Evolutionary conservation across 2,329 filamentous ascomycete genomes (phyloP), one percentile per base, ranked within the genome.

Genomic region (Penicillium occitanis): DNA sequence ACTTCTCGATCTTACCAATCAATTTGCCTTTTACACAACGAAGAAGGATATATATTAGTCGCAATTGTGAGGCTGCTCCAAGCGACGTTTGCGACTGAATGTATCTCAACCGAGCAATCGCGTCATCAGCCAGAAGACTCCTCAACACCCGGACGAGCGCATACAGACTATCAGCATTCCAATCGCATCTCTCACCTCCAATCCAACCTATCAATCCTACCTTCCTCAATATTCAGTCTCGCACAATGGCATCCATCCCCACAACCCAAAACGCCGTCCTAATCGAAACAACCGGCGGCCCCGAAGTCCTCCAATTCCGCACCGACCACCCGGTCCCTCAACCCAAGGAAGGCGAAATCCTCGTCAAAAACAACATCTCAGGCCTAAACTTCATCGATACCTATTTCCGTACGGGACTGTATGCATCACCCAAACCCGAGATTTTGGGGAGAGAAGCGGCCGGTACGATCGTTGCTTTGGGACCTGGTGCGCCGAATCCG

Each of bases 371-470:
- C 78, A 87, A 89, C 69, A 91, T 86, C 75, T 84, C 90, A 59
- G 93, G 93, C 67, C 82, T 97, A 68, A 97, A 97, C 80, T 97
- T 86, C 80, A 96, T 97, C 10, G 93, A 97, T 79, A 96, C 86
- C 46, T 96, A 97, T 80, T 96, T 93, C 85, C 92, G 93, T 76
- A 88, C 86, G 13, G 93, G 93, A 11, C 86, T 96, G 61, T 97
- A 97, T 83, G 81, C 88, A 0, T 84, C 90, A 0, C 76, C 81
- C 1, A 87, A 91, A 71, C 93, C 93, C 4, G 85, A 91, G 72
- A 88, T 89, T 61, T 88, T 94, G 22, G 93, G 93, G 68, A 89
- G 90, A 72, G 93, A 97, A 81, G 91, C 85, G 67, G 85, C 87
- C 66, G 93, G 93, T 68, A 88, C 85, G 48, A 80, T 97, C 69